Evolutionary conservation across 306 rosid genomes (phyloP), one percentile per base, ranked within the genome.

Genomic region (Lupinus albus): DNA sequence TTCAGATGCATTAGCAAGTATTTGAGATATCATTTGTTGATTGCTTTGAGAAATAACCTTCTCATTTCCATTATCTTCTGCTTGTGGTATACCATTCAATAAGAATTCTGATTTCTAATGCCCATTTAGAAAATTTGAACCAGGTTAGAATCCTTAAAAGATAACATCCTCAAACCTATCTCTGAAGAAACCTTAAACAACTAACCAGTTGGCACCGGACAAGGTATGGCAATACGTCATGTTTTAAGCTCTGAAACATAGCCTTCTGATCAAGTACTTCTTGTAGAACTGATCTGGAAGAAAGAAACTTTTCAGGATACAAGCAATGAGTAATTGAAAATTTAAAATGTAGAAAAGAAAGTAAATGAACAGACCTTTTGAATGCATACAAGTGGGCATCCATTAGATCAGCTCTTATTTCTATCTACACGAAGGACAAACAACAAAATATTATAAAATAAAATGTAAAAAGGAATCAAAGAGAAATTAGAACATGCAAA

Each of bases 191-290:
- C 76, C 58, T 65, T 76, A 58, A 63, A 63, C 61, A 73, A 90
- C 99, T 86, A 72, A 90, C 97, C 96, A 94, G 80, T 79, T 94
- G 99, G 71, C 88, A 81, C 67, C 92, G 89, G 79, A 94, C 97
- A 74, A 94, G 97, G 79, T 90, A 90, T 66, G 99, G 99, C 80
- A 94, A 71, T 8, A 94, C 95, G 53, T 94, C 99, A 72, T 66
- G 88, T 84, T 78, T 90, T 77, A 94, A 74, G 81, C 99, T 94
- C 44, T 83, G 86, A 84, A 88, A 90, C 28, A 76, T 77, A 64
- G 71, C 81, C 69, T 85, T 90, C 64, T 84, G 90, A 61, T 82
- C 87, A 56, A 94, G 78, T 78, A 88, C 96, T 80, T 90, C 95
- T 69, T 63, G 94, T 71, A 94, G 79, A 78, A 80, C 95, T 78